Base-by-base conservation (phyloP, 148 eudicot genomes). In the Cornus suecica region DNA sequence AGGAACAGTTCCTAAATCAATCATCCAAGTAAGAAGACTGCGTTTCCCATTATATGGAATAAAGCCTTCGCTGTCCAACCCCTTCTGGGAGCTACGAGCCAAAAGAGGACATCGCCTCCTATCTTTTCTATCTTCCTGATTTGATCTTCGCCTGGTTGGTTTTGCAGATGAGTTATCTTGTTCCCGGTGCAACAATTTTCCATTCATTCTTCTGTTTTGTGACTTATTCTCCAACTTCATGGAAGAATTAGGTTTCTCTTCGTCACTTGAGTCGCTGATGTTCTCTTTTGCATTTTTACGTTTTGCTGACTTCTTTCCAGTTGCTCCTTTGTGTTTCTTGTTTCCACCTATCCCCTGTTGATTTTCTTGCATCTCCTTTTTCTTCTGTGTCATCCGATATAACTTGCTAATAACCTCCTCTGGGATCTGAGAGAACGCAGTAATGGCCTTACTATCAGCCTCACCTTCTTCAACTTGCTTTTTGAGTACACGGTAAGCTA, bases 21-120 rank as follows among this genome's bases (percentile, higher is more conserved):
- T 90, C 97, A 96, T 88, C 99, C 99, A 93, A 4, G 99, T 80
- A 60, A 93, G 87, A 78, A 93, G 74, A 80, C 80, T 88, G 65
- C 86, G 88, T 67, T 88, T 91, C 66, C 97, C 93, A 22, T 80
- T 74, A 80, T 80, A 81, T 13, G 85, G 72, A 58, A 79, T 42
- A 82, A 63, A 76, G 71, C 73, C 89, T 78, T 87, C 85, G 34
- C 74, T 74, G 48, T 80, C 84, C 65, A 72, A 75, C 15, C 85
- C 93, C 28, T 86, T 83, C 71, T 72, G 78, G 20, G 97, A 83
- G 66, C 78, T 71, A 73, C 99, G 97, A 74, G 83, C 97, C 81
- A 87, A 79, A 76, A 93, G 80, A 65, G 90, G 88, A 78, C 84
- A 86, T 76, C 89, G 80, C 78, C 85, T 87, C 79, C 80, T 87